Evolutionary conservation across 306 rosid genomes (phyloP), one percentile per base, ranked within the genome.

Genomic region (Inga laurina): DNA sequence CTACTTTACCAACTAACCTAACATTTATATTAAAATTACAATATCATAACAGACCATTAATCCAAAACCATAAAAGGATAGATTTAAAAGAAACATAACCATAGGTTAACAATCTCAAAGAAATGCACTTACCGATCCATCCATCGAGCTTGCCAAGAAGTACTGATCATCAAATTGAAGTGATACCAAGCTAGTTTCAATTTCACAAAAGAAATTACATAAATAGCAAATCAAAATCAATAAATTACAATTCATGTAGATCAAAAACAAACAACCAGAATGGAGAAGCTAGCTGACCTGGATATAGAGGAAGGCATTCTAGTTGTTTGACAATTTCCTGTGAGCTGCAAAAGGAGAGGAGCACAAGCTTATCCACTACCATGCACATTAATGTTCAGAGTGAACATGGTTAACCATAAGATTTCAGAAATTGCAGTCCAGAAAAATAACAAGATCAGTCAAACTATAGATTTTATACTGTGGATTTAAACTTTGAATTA

Each of bases 121-220:
- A 57, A 13, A 78, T 85, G 77, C 52, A 91, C 98, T 88, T 79
- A 93, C 98, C 91, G 96, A 83, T 87, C 98, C 98, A 72, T 95
- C 98, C 98, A 95, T 90, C 86, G 98, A 90, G 92, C 98, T 93
- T 69, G 98, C 94, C 88, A 95, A 82, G 88, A 92, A 92, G 88
- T 95, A 92, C 78, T 90, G 90, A 75, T 95, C 97, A 81, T 93
- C 97, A 73, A 46, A 91, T 82, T 88, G 88, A 90, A 95, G 98
- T 15, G 98, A 87, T 35, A 80, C 88, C 92, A 95, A 81, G 85
- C 98, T 95, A 82, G 70, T 39, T 72, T 59, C 78, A 82, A 83
- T 79, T 12, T 84, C 80, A 84, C 46, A 68, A 49, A 79, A 85
- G 74, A 75, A 73, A 72, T 66, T 49, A 78, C 72, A 56, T 75